Evolutionary conservation across 2,329 filamentous ascomycete species (phyloP), one percentile per base, ranked within the genome.

Genomic region (Nigrograna mackinnonii): DNA sequence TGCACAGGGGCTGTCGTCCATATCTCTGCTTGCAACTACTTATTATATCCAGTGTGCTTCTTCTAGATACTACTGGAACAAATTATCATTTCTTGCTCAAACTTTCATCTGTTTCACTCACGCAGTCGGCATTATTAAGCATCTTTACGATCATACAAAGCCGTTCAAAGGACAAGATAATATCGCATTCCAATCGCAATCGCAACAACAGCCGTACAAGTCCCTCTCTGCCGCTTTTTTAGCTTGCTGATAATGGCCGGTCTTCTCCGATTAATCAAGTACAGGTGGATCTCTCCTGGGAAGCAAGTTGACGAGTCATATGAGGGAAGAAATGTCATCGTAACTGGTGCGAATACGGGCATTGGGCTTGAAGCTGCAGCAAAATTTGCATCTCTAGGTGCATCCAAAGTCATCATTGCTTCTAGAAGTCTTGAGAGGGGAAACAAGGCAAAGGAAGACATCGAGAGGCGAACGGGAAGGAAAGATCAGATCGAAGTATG

Each of bases 321-420:
- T 20, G 48, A 48, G 6, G 72, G 67, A 14, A 62, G 70, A 31
- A 72, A 61, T 4, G 58, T 76, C 41, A 70, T 79, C 21, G 69
- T 79, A 4, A 79, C 69, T 12, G 70, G 70, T 11, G 57, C 62
- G 6, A 72, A 67, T 31, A 60, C 57, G 2, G 70, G 71, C n/a
- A 50, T 72, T 13, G 70, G 70, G 4, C 55, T 64, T 38, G 66
- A 68, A 47, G 66, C 68, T 5, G 66, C 50, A 2, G 50, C 58
- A 40, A 68, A 71, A 36, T 69, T 72, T 41, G 64, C 67, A 9
- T 47, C 50, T 5, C 38, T 68, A 22, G 67, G 65, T 13, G 66
- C 68, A 1, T 48, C 52, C 1, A 66, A 64, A 38, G 55, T 74
- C 39, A 68, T 74, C 49, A 55, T 73, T 2, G 60, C 58, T 9